Evolutionary conservation across 768 basidiomycete species (phyloP), one percentile per base, ranked within the genome.

Genomic region (Boletus vinaceobasis): DNA sequence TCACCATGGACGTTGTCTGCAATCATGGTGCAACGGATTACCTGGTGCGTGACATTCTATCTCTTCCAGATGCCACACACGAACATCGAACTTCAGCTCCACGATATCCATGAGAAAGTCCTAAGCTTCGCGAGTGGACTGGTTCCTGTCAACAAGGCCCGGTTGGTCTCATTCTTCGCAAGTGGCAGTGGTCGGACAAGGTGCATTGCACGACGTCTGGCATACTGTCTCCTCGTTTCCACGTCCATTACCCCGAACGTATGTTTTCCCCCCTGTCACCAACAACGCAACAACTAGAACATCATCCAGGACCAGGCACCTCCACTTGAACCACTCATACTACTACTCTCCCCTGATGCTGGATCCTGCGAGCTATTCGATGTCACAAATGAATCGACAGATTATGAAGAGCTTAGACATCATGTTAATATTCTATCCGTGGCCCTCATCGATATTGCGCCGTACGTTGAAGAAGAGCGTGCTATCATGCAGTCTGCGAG

Each of bases 321-420:
- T 9, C 73, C 82, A 4, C 75, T 91, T 8, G 52, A 67, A n/a
- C 74, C 76, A 3, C 59, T 88, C 9, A 65, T 83, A 21, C 64
- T 74, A 7, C 65, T 81, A n/a, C 72, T 92, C 50, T 74, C 79
- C 3, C 74, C 76, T 19, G 68, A 75, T 2, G 61, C 71, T 32
- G 75, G 75, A 53, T 66, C 73, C 48, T 35, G 58, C 37, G 78
- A 76, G 26, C 69, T 80, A 43, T 85, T 90, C 57, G 77, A 82
- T 23, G 62, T 86, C 37, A 57, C 79, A 26, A 76, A 79, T 13
- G 75, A 79, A 19, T 83, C 51, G n/a, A 73, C 79, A 4, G 81
- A 88, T 67, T 90, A 84, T 53, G 78, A 83, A 33, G 78, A 80
- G 36, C 74, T 92, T 64, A 71, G 75, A 6, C 77, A 78, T 63